Percentiles rank a stretch among this genome's conserved stretches.
Evolutionary conservation across 257 asterid species (phyloP).

Genomic region (Cruciata laevipes): DNA sequence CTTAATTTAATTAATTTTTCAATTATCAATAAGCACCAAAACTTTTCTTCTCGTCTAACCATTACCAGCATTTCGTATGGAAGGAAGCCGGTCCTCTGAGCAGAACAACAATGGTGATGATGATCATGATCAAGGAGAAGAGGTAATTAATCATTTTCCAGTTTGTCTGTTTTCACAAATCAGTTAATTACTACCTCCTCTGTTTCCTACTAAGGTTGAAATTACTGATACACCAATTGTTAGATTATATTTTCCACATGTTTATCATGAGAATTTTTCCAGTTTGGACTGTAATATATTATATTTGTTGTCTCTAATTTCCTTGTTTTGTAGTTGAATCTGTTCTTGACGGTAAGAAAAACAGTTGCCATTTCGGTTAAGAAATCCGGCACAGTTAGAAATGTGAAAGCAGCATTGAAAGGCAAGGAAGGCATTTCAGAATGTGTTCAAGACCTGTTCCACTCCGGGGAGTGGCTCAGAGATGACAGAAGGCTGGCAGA

Average conservation of each 20-base stretch:
- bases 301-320: no score
- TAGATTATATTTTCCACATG: no score
- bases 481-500: slow-evolving; percentile 16
- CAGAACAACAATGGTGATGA: neutral
- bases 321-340: slow-evolving; percentile 16
- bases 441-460: slow-evolving; percentile 17
- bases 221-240: no score
- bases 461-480: slow-evolving; percentile 4
- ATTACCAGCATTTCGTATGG: neutral
- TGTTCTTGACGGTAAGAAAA: slow-evolving; percentile 17
- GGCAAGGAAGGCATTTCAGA: slow-evolving; percentile 23
- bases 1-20: neutral
- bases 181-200: no score
- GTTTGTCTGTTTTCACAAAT: no score
- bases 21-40: neutral
- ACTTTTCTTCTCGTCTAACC: no score
- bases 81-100: neutral
- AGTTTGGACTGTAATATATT: no score
- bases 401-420: slow-evolving; percentile 14
- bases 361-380: slow-evolving; percentile 18
- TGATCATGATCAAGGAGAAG: neutral
- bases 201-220: no score
- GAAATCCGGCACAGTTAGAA: slow-evolving; percentile 18
- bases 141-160: neutral
- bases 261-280: no score